Conservation (phyloP, 441 rosid genomes). For the Omphalea diandra region DNA sequence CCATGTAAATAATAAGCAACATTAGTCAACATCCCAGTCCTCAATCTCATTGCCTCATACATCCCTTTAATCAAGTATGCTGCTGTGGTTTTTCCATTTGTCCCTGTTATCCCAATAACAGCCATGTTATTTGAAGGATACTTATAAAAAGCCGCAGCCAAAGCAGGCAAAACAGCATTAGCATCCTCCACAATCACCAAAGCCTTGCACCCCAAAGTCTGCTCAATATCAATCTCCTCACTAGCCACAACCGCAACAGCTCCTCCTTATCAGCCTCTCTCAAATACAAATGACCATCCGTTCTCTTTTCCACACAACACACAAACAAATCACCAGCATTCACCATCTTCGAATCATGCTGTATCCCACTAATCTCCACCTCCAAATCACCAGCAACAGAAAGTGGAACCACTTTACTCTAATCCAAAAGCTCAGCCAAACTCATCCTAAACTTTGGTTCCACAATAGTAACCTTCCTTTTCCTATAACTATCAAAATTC, state of each 20-base stretch:
- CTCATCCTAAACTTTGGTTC: constrained; percentile 76
- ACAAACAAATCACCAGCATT: constrained; percentile 87
- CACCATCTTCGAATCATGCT: constrained; percentile 81
- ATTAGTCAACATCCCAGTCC: constrained; percentile 81
- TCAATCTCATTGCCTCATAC: constrained; percentile 86
- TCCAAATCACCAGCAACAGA: constrained; percentile 84
- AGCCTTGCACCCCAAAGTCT: constrained; percentile 80
- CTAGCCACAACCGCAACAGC: constrained; percentile 97
- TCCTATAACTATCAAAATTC: constrained; percentile 70
- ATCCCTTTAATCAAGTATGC: constrained; percentile 75
- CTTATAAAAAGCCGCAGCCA: constrained; percentile 81
- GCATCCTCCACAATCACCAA: constrained; percentile 92
- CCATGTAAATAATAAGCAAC: constrained; percentile 75
- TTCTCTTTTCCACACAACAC: constrained; percentile 68
- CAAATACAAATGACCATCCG: constrained; percentile 67
- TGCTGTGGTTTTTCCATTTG: constrained; percentile 72
- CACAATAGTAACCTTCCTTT: constrained; percentile 49
- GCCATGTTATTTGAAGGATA: constrained; percentile 77
- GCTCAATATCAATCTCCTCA: constrained; percentile 84
- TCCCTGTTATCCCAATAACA: constrained; percentile 79
- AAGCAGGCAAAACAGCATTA: constrained; percentile 63
- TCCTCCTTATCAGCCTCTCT: constrained; percentile 96
- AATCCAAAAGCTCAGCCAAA: constrained; percentile 87
- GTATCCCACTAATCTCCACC: constrained; percentile 84
- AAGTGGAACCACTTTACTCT: constrained; percentile 82